A percentile compares a stretch with the other conserved stretches of the same genome.
Conservation (phyloP, 2,329 filamentous ascomycete species). For the Neurospora crassa region DNA sequence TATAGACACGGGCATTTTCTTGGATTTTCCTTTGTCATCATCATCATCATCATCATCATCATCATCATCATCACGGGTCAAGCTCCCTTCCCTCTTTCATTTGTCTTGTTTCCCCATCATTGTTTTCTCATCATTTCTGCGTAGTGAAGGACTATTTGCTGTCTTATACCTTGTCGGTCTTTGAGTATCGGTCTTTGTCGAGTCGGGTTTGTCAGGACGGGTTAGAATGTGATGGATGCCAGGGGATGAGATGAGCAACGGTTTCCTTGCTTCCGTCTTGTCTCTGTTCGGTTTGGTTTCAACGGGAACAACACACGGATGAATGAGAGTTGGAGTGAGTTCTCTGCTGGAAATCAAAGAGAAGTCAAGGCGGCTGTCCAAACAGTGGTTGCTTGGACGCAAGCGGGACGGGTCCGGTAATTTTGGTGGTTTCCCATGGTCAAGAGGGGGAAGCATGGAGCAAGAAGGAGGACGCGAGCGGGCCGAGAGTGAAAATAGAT, state of each 20-base stretch:
- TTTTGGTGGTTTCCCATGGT: not conserved
- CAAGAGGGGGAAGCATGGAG: not conserved
- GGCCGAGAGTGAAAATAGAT: not conserved
- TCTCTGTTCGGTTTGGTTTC: not conserved
- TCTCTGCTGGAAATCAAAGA: not conserved
- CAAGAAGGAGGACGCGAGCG: not conserved
- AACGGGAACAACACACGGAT: not conserved
- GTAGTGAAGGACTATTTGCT: not conserved
- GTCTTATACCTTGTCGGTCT: not conserved
- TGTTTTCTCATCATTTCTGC: not conserved
- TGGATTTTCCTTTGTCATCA: not conserved
- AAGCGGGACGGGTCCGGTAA: not conserved
- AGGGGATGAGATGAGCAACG: not conserved
- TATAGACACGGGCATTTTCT: not conserved
- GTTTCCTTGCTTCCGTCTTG: not conserved
- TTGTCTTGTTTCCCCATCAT: not conserved
- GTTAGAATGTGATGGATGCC: not conserved
- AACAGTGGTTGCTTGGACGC: not conserved
- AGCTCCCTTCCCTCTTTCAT: slow-evolving; percentile 2
- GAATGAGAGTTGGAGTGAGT: not conserved
- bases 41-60: not conserved
- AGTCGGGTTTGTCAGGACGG: not conserved
- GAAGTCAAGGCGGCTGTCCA: not conserved
- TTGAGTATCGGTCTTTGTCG: not conserved
- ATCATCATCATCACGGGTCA: not conserved